Evolutionary conservation across 495 filamentous ascomycete genomes (phyloP).

Genomic region (Trichoderma virens): DNA sequence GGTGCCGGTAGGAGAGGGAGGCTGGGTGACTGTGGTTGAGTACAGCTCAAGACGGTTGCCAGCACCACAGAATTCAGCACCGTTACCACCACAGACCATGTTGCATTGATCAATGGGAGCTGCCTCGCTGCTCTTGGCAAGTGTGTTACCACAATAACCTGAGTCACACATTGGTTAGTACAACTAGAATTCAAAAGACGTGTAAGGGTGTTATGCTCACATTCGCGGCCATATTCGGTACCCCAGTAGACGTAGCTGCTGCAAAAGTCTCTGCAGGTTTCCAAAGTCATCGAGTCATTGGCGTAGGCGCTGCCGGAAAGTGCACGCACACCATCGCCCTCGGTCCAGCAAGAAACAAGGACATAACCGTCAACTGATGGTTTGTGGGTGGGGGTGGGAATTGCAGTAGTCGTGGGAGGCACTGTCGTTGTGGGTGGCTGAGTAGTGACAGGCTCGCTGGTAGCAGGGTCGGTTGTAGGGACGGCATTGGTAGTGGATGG

Average conservation of each 20-base stretch:
- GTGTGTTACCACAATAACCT: constrained; percentile 43
- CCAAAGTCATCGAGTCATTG: constrained; percentile 44
- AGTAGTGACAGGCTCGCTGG: constrained; percentile 17
- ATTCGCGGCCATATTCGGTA: constrained; percentile 43
- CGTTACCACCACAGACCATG: constrained; percentile 41
- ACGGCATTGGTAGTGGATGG: constrained; percentile 20
- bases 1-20: constrained; percentile 24
- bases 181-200: not conserved
- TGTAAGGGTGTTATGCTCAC: constrained; percentile 22
- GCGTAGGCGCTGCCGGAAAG: constrained; percentile 28
- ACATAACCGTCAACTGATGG: constrained; percentile 32
- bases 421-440: constrained; percentile 16
- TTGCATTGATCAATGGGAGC: constrained; percentile 38
- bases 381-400: constrained; percentile 27
- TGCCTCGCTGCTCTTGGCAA: constrained; percentile 30
- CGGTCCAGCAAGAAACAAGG: constrained; percentile 39
- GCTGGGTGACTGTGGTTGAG: constrained; percentile 31
- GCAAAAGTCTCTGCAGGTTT: constrained; percentile 40
- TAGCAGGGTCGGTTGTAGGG: constrained; percentile 15
- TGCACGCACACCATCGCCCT: constrained; percentile 34
- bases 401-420: constrained; percentile 17
- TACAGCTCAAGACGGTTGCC: constrained; percentile 40
- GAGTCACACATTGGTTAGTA: constrained; percentile 10
- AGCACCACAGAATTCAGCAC: constrained; percentile 36
- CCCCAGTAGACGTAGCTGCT: constrained; percentile 39